Evolutionary conservation across 768 basidiomycete species (phyloP), one percentile per base, ranked within the genome.

Genomic region (Boletus tomentosulus): DNA sequence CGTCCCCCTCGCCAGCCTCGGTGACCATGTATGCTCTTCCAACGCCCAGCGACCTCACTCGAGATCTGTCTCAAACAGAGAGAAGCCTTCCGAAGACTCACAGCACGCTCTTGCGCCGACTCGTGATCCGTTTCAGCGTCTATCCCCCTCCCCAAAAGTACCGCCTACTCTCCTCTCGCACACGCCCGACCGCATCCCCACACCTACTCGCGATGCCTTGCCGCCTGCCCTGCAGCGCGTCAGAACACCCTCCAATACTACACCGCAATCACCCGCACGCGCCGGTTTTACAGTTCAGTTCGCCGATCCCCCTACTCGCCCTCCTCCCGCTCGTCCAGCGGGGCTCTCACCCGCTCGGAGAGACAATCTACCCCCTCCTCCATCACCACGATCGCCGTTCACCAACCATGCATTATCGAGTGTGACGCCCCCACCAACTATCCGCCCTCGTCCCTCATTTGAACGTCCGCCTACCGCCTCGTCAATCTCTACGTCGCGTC

Each of bases 1-100:
- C 1, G 88, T 97, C 37, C 83, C 87, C 31, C 76, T 96, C 34
- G 72, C 78, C 45, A 77, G 84, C 44, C 83, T 96, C 34, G 84
- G 84, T 35, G 87, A 91, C 57, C 93, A 96, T 66, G 74, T 83
- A 65, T 97, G 93, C 69, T 10, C 19, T 10, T 22, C 19, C n/a
- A 39, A 39, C 16, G 58, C 75, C 6, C 70, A 72, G 44, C 75
- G 77, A 28, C 73, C 81, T 28, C 81, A 81, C 64, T 71, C 72
- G 19, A 59, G 59, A 57, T 60, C 68, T 33, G 48, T 30, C 10
- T 46, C 53, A 2, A 54, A 42, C 42, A 57, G 47, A 34, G 57
- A 54, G 49, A 61, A 48, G 48, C 53, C 48, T 7, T 50, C 54
- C 44, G 47, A 44, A 8, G 46, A 51, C 9, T 22, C 16, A 25